Evolutionary conservation across 495 filamentous ascomycete species (phyloP), one percentile per base, ranked within the genome.

Genomic region (Penicillium roqueforti): DNA sequence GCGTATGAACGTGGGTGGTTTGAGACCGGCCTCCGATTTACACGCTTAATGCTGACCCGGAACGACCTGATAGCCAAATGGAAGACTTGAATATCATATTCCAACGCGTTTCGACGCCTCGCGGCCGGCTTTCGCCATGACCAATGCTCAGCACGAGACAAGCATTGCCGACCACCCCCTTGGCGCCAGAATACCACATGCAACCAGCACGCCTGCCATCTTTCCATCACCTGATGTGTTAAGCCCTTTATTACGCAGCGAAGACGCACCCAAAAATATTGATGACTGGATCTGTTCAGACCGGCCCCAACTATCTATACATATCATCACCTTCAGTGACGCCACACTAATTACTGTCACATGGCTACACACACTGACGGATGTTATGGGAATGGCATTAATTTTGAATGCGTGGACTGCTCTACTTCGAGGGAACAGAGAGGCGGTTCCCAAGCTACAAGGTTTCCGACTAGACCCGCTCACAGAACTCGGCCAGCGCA

Each of bases 401-500:
- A 32, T 47, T n/a, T 19, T 47, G n/a, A 47, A n/a, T 13, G 44
- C 44, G 8, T 47, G 44, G 44, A 32, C 44, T 34, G 44, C 28
- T 10, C 4, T 47, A 11, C 18, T 22, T 3, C 44, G n/a, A 8
- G 44, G 29, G 0, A 18, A 47, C 18, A 8, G 11, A 14, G 28
- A 19, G 18, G 16, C 10, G 2, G 6, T 47, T 5, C 29, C 44
- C 6, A 22, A 13, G 5, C 44, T 47, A 14, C 16, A 36, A 9
- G 29, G 29, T 22, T 34, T 47, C 19, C 16, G 31, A 34, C 14
- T 18, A n/a, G 31, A 47, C 11, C 44, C 44, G 1, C 44, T 47
- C 28, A 47, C 44, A 34, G 11, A 47, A 23, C 29, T 47, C 8
- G 44, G 26, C 18, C 28, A 47, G 7, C 28, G 44, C 7, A 47